Evolutionary conservation across 2,329 filamentous ascomycete species (phyloP).

Genomic region (Trichoderma atrobrunneum): DNA sequence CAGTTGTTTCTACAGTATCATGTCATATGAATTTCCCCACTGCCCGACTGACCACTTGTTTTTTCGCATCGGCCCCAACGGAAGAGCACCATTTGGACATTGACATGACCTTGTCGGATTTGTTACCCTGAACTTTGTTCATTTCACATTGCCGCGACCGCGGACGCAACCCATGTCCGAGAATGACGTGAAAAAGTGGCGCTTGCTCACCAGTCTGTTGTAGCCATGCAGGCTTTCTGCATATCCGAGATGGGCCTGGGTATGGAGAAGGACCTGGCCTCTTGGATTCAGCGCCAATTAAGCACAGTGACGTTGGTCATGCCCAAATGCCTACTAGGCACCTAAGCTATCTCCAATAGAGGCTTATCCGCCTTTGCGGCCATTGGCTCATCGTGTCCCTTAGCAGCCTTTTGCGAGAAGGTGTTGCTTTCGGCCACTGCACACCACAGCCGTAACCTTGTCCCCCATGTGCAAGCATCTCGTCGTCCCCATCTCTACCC

Average conservation of each 20-base stretch:
- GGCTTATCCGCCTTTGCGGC: background rate
- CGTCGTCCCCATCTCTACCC: background rate
- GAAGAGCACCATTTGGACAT: background rate
- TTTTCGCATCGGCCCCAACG: background rate
- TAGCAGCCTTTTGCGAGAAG: background rate
- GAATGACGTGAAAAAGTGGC: slow-evolving; percentile 12
- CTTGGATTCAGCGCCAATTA: background rate
- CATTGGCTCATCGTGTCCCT: slow-evolving; percentile 1
- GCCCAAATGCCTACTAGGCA: slow-evolving; percentile 5
- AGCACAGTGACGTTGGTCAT: slow-evolving; percentile 9
- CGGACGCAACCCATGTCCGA: background rate
- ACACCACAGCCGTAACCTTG: background rate
- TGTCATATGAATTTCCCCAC: background rate
- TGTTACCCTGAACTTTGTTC: background rate
- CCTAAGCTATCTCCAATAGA: background rate
- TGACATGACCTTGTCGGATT: background rate
- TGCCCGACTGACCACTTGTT: background rate
- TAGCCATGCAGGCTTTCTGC: slow-evolving; percentile 1
- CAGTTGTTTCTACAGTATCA: background rate
- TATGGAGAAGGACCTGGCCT: background rate
- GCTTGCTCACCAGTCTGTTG: slow-evolving; percentile 6
- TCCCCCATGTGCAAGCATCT: background rate
- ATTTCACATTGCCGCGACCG: background rate
- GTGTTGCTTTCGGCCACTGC: background rate
- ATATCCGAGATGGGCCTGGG: background rate